Conservation (phyloP, 129 eudicot species). For the Cynara cardunculus region DNA sequence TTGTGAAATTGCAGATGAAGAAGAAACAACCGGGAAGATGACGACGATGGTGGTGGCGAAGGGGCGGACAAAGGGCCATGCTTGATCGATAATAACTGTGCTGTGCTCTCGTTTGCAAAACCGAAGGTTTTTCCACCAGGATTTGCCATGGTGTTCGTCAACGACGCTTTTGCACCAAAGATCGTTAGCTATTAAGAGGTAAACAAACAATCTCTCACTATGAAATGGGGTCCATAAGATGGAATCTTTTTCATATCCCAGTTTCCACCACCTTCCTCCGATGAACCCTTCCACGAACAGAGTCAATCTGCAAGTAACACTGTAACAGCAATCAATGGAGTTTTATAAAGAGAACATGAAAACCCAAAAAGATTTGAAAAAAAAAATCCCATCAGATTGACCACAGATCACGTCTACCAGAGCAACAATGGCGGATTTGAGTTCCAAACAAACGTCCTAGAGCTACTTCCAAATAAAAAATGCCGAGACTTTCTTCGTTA, state of each 20-base stretch:
- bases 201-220: no score
- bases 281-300: neutral
- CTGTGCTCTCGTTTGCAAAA: conserved; percentile 25
- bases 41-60: conserved; percentile 7
- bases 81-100: conserved; percentile 11
- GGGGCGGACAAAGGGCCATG: conserved; percentile 25
- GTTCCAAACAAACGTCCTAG: conserved; percentile 10
- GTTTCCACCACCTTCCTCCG: no score
- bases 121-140: conserved; percentile 10
- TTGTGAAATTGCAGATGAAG: conserved; percentile 14
- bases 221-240: no score
- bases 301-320: neutral
- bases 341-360: neutral
- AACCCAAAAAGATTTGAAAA: neutral
- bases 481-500: neutral
- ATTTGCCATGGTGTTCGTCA: conserved; percentile 17
- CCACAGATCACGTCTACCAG: conserved; percentile 1
- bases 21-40: neutral
- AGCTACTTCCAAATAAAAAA: conserved; percentile 4
- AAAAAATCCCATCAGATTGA: neutral
- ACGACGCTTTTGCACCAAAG: conserved; percentile 24
- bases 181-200: no score
- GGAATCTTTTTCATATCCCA: no score
- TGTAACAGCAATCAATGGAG: neutral
- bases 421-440: neutral